Base-by-base conservation (phyloP, 1,139 yeast species). In the Hansenula sp. region DNA sequence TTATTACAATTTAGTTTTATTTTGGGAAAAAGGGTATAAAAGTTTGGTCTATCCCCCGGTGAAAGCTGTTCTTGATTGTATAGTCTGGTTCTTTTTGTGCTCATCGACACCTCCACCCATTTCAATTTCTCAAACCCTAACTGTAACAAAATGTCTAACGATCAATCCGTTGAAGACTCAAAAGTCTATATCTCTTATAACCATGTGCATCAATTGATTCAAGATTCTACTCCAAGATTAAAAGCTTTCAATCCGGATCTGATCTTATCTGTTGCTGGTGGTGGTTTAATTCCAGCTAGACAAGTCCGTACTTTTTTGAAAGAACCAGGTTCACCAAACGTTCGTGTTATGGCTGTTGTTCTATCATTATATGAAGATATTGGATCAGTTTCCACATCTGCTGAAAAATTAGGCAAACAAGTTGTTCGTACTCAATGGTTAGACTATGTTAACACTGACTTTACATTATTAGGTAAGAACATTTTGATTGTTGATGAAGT, bases 381-480 rank as follows among this genome's bases (percentile, higher is more conserved):
- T 50, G 86, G 77, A 21, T 75, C 84, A 39, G 76, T 72, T 35
- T 80, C 83, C 29, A 71, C 76, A 25, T 71, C 68, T 43, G 76
- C 65, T 36, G 96, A 90, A 65, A 66, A 71, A 41, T 80, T 79
- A 38, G 97, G 98, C 38, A 79, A 86, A 46, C 85, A 87, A 61
- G 97, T 91, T 37, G 84, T 88, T 38, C 83, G 97, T 68, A 87
- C 96, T 42, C 98, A 91, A 69, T 91, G 98, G 98, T 79, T 91
- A 45, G 96, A 91, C 66, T 90, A 89, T 67, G 69, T 74, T 40
- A 65, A 77, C 15, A 63, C 78, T 41, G 71, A 74, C 44, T 72
- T 77, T 59, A 81, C 81, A 48, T 74, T 88, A 54, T 84, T 88
- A 42, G 95, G 95, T 54, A 89, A 88, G 67, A 84, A 79, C 60